Evolutionary conservation across 495 filamentous ascomycete genomes (phyloP).

Genomic region (Melanomma pulvis-pyrius): DNA sequence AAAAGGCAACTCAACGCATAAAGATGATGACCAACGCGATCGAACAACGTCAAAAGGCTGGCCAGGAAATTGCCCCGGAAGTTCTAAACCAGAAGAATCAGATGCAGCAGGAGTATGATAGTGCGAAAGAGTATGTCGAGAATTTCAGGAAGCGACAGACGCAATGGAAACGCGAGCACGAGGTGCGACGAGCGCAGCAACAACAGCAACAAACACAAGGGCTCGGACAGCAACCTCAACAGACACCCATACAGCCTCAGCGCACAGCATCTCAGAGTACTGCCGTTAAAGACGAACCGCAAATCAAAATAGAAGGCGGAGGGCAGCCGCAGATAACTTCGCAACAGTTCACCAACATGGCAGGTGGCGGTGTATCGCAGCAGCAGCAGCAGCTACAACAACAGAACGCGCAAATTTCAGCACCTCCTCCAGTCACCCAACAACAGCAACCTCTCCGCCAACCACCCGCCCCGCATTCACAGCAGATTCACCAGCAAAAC

Average conservation of each 20-base stretch:
- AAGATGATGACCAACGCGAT: conserved; percentile 21
- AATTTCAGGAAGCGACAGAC: conserved; percentile 33
- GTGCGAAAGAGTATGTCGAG: conserved; percentile 26
- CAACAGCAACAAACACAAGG: conserved; percentile 24
- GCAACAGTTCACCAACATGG: conserved; percentile 25
- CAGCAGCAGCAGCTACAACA: conserved; percentile 1
- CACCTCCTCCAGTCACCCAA: background rate
- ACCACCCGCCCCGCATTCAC: conserved; percentile 22
- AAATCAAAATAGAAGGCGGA: conserved; percentile 32
- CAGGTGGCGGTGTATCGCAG: conserved; percentile 1
- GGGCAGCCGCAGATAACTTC: background rate
- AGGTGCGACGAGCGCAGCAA: conserved; percentile 26
- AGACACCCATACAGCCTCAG: conserved; percentile 1
- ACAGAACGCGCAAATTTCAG: background rate
- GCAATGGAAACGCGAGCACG: conserved; percentile 16
- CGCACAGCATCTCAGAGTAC: conserved; percentile 6
- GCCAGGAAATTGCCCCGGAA: conserved; percentile 32
- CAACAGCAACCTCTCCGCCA: conserved; percentile 20
- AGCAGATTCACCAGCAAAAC: conserved; percentile 15
- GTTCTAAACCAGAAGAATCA: conserved; percentile 16
- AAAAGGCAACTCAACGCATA: conserved; percentile 21
- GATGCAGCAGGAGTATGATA: conserved; percentile 24
- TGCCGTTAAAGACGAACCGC: conserved; percentile 22
- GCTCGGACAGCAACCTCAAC: conserved; percentile 15
- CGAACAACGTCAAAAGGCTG: conserved; percentile 15